Percentiles rank a stretch among this genome's conserved stretches.
These are phyloP conservation scores for Aspergillus nomiae DNA, from an alignment of 2,329 filamentous ascomycete species.

Conservation along the genomic window DNA sequence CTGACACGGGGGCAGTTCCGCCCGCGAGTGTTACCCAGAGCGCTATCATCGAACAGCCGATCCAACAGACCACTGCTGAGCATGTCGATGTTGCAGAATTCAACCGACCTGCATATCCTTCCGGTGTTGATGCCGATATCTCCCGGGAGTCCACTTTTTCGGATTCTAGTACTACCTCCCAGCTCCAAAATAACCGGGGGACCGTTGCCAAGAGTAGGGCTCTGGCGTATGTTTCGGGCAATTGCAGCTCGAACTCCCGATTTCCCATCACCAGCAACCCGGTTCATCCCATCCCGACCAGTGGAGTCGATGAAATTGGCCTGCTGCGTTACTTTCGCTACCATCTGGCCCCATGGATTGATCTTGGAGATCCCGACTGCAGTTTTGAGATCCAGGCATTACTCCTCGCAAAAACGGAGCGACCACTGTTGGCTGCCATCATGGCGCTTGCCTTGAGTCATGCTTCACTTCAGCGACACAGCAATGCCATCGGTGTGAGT, in stretches of 20 bases:
- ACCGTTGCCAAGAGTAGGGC: constrained; percentile 4
- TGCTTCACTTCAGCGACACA: constrained; percentile 8
- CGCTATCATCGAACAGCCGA: neutral
- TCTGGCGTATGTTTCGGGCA: neutral
- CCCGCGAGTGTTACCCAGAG: neutral
- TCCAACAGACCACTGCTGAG: neutral
- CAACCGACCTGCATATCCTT: neutral
- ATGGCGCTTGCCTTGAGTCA: constrained; percentile 24
- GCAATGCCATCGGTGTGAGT: constrained; percentile 10
- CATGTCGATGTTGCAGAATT: neutral
- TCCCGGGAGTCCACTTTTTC: neutral
- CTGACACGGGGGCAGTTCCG: neutral
- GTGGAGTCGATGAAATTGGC: constrained; percentile 22
- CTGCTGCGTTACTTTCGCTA: constrained; percentile 29
- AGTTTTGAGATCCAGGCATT: constrained; percentile 23
- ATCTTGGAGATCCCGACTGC: constrained; percentile 25
- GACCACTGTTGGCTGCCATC: constrained; percentile 21
- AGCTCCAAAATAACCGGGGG: neutral
- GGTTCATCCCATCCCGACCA: constrained; percentile 4
- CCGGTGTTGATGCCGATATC: neutral
- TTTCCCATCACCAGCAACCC: neutral
- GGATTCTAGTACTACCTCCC: neutral
- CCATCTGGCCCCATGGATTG: constrained; percentile 28
- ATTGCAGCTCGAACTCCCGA: neutral
- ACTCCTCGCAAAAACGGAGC: constrained; percentile 21